Conservation (phyloP, 345 rosid species). For the Carallia brachiata region DNA sequence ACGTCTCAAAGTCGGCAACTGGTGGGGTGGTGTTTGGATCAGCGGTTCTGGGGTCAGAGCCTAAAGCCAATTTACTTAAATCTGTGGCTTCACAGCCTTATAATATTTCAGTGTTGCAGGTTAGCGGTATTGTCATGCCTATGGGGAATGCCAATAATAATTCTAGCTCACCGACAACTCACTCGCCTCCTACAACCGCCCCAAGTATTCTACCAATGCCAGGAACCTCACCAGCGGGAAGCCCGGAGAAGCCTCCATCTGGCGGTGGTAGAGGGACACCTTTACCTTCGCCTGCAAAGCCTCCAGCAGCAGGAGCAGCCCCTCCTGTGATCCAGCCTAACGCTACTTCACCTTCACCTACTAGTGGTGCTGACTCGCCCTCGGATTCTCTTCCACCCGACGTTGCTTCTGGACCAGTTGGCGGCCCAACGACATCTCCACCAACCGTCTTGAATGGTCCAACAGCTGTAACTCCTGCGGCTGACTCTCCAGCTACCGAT, state of each 20-base stretch:
- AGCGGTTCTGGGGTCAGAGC: slow-evolving; percentile 21
- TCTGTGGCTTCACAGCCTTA: slow-evolving; percentile 23
- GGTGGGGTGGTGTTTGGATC: slow-evolving; percentile 25
- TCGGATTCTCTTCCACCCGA: no score
- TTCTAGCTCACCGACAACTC: slow-evolving; percentile 11
- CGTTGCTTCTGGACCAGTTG: no score
- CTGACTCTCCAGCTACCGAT: no score
- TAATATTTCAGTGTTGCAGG: slow-evolving; percentile 36
- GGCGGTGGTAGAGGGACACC: background rate
- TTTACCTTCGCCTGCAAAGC: no score
- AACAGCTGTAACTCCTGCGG: no score
- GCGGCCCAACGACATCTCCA: no score
- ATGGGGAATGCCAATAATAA: slow-evolving; percentile 1
- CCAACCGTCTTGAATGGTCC: no score
- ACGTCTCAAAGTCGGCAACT: slow-evolving; percentile 14
- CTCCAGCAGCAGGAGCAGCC: no score
- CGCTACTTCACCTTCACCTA: no score
- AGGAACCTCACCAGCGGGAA: background rate
- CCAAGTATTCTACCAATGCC: background rate
- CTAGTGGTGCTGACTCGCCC: no score
- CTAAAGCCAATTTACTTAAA: slow-evolving; percentile 19
- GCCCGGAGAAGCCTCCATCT: slow-evolving; percentile 8
- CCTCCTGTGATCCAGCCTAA: no score
- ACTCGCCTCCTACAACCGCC: slow-evolving; percentile 10
- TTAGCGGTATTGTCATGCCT: slow-evolving; percentile 30